Evolutionary conservation across 257 asterid species (phyloP).

Genomic region (Fraxinus pennsylvanica): DNA sequence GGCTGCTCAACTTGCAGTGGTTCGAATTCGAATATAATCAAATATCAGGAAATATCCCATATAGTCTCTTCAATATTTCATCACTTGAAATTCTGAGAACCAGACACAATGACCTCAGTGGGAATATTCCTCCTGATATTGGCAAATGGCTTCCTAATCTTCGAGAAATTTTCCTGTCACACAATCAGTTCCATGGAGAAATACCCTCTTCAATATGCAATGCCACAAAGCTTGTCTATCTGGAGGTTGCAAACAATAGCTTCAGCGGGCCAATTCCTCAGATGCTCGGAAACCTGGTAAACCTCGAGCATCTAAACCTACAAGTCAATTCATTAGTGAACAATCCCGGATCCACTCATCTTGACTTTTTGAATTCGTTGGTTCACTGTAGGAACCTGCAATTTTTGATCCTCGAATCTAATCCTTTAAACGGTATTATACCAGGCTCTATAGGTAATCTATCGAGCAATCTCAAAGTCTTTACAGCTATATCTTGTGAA

Average conservation of each 20-base stretch:
- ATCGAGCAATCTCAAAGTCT: constrained; percentile 33
- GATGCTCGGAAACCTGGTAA: constrained; percentile 40
- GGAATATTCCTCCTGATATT: constrained; percentile 41
- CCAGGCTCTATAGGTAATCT: constrained; percentile 34
- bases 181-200: constrained; percentile 42
- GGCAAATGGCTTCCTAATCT: constrained; percentile 49
- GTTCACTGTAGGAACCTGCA: constrained; percentile 34
- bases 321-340: constrained; percentile 29
- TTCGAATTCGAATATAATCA: constrained; percentile 37
- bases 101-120: constrained; percentile 36
- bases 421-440: constrained; percentile 40
- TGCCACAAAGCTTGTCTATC: constrained; percentile 33
- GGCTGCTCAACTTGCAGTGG: constrained; percentile 28
- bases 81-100: constrained; percentile 34
- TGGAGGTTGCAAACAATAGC: constrained; percentile 41
- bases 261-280: constrained; percentile 38
- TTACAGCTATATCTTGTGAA: constrained; percentile 31
- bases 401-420: constrained; percentile 30
- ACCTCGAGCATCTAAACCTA: constrained; percentile 33
- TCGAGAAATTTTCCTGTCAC: constrained; percentile 36
- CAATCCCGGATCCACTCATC: constrained; percentile 29
- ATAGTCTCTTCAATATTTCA: constrained; percentile 38
- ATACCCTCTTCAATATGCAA: constrained; percentile 42
- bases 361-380: constrained; percentile 41
- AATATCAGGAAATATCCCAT: constrained; percentile 36